Conservation (phyloP, 495 filamentous ascomycete genomes). For the Diplogelasinospora grovesii region DNA sequence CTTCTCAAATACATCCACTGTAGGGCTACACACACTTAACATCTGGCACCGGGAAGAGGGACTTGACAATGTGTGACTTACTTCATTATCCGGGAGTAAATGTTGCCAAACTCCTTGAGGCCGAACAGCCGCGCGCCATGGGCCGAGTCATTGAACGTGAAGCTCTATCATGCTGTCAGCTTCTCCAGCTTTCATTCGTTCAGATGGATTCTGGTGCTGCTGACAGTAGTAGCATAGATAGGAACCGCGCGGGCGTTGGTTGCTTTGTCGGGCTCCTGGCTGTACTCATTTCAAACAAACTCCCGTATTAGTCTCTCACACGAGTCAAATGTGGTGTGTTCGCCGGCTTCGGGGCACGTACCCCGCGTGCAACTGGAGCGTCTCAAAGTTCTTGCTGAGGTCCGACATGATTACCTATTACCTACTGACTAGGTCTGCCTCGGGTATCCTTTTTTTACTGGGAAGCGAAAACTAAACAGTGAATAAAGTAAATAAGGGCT, state of each 20-base stretch:
- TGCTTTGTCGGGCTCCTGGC: conserved; percentile 74
- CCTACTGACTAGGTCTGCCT: conserved; percentile 1
- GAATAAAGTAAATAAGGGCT: no score
- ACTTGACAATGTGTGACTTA: no score
- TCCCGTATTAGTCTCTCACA: no score
- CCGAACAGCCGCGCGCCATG: conserved; percentile 95
- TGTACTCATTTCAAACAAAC: no score
- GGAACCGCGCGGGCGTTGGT: conserved; percentile 91
- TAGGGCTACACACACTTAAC: no score
- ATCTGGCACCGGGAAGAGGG: background rate
- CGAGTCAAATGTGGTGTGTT: background rate
- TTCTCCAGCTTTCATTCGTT: no score
- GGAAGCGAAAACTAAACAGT: no score
- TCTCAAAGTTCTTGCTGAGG: conserved; percentile 66
- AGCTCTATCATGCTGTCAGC: conserved; percentile 53
- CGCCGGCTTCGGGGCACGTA: conserved; percentile 39
- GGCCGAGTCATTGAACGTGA: conserved; percentile 90
- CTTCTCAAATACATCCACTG: conserved; percentile 97
- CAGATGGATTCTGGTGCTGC: no score
- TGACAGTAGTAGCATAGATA: conserved; percentile 88
- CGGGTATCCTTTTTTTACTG: background rate
- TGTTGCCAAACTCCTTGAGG: conserved; percentile 97
- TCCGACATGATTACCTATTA: conserved; percentile 26
- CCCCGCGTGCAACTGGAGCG: conserved; percentile 95
- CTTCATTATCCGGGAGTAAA: conserved; percentile 98